Percentiles rank a stretch among this genome's conserved stretches.
Conservation (phyloP, 106 monocot species). For the Gastrodia elata region DNA sequence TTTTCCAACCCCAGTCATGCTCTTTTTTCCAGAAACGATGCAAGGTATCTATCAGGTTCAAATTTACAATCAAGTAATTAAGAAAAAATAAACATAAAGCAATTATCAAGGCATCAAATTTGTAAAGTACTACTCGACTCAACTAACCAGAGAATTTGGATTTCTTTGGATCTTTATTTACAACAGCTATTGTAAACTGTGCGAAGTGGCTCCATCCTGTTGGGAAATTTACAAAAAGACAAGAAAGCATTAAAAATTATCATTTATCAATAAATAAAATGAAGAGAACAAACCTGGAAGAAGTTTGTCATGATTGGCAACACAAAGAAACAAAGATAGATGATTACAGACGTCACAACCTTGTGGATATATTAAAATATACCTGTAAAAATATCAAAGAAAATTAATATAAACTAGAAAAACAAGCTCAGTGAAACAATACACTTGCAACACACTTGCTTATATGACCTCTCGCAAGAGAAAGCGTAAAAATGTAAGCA, state of each 20-base stretch:
- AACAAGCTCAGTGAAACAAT: neutral
- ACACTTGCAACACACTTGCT: constrained; percentile 1
- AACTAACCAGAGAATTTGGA: constrained; percentile 87
- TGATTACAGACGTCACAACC: constrained; percentile 96
- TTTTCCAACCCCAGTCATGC: constrained; percentile 99
- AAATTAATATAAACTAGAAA: neutral
- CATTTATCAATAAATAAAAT: neutral
- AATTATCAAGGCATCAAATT: neutral
- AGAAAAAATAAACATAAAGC: neutral
- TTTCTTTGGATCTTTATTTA: constrained; percentile 89
- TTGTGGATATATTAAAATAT: constrained; percentile 95
- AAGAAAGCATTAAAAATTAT: neutral
- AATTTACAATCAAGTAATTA: neutral
- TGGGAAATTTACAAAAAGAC: constrained; percentile 9
- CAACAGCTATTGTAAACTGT: constrained; percentile 91
- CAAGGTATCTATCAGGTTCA: constrained; percentile 61
- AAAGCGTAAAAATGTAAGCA: neutral
- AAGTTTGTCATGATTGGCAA: constrained; percentile 92
- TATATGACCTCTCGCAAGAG: neutral
- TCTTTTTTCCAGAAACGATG: constrained; percentile 98
- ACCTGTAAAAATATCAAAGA: constrained; percentile 43
- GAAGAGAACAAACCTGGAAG: constrained; percentile 56
- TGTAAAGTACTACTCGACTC: neutral
- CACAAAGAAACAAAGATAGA: constrained; percentile 93
- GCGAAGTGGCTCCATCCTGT: constrained; percentile 98